These are phyloP conservation scores for Lipomyces mesembrius DNA, from an alignment of 805 yeast species.

Conservation along the genomic window DNA sequence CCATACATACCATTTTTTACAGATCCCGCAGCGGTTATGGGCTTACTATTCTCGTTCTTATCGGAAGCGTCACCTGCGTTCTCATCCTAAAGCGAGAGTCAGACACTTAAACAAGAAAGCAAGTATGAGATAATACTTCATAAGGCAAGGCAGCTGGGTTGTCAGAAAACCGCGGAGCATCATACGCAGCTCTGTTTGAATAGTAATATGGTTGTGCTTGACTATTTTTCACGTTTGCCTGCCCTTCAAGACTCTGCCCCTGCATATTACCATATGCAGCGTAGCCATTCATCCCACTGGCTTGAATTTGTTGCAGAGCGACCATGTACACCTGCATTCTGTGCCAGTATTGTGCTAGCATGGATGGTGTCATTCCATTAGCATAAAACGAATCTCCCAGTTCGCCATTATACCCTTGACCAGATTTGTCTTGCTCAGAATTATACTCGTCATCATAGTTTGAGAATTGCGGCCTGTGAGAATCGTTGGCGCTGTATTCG, in stretches of 20 bases:
- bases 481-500: background rate
- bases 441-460: conserved; percentile 33
- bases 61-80: background rate
- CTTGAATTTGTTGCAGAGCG: conserved; percentile 21
- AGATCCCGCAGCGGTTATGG: background rate
- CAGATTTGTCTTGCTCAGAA: conserved; percentile 1
- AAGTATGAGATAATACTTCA: background rate
- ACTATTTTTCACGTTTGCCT: background rate
- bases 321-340: conserved; percentile 47
- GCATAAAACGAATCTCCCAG: conserved; percentile 25
- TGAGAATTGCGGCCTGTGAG: background rate
- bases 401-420: conserved; percentile 3
- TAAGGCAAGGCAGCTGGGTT: background rate
- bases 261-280: background rate
- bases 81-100: background rate
- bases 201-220: background rate
- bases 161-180: background rate
- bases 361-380: conserved; percentile 48
- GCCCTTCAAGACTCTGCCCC: background rate
- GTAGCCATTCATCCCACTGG: conserved; percentile 4
- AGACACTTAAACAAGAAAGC: background rate
- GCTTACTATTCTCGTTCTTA: background rate
- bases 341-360: conserved; percentile 52
- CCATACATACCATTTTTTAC: background rate
- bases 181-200: background rate